phyloP scores from a whole-genome alignment of 1,284 basidiomycete genomes.

The Peniophora sp. region DNA sequence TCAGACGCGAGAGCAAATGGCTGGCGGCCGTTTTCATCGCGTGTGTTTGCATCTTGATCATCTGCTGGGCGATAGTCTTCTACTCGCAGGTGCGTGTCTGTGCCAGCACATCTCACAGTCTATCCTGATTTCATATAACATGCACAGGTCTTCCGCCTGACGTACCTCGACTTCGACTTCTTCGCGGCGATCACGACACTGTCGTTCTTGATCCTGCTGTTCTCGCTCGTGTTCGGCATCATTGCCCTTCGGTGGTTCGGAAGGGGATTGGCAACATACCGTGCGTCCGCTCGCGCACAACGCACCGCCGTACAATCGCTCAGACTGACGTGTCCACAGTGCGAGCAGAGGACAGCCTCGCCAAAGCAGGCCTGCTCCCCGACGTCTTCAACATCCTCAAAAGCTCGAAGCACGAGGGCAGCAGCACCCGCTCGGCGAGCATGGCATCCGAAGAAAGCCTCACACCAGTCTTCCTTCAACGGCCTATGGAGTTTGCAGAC shows the following conservation, averaged over 20 bases:
- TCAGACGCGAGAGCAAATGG: background rate
- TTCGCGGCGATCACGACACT: background rate
- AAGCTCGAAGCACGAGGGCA: background rate
- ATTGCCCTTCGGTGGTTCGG: background rate
- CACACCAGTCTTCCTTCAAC: no score
- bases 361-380: background rate
- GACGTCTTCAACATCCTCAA: background rate
- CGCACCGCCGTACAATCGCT: background rate
- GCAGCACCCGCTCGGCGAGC: no score
- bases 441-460: no score
- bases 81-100: background rate
- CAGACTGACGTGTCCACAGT: background rate
- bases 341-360: background rate
- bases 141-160: background rate
- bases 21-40: background rate
- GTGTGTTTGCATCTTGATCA: background rate
- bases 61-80: background rate
- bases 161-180: background rate
- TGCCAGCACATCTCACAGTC: no score
- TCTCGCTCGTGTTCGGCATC: background rate
- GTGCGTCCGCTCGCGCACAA: background rate
- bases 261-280: background rate
- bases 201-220: background rate
- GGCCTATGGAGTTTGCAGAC: no score
- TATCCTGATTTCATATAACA: no score